phyloP scores from a whole-genome alignment of 2,329 filamentous ascomycete genomes.

The Tolypocladium paradoxum region DNA sequence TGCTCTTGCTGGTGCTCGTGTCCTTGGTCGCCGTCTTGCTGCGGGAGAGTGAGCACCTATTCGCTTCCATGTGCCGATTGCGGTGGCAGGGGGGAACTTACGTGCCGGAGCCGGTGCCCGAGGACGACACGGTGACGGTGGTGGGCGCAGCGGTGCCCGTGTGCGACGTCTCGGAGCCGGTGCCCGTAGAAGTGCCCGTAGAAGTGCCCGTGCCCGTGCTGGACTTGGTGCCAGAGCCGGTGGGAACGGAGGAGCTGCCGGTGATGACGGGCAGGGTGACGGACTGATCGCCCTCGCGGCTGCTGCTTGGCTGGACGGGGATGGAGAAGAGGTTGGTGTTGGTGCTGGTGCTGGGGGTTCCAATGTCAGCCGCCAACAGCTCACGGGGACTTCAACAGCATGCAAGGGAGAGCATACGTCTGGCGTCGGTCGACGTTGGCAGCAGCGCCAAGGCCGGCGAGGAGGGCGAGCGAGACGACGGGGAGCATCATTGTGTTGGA shows the following conservation, averaged over 20 bases:
- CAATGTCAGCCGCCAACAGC: not conserved
- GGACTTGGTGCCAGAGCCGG: not conserved
- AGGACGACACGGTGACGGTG: not conserved
- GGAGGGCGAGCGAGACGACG: conserved; percentile 3
- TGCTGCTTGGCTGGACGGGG: conserved; percentile 2
- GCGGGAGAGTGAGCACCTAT: not conserved
- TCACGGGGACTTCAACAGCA: not conserved
- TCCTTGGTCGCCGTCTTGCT: not conserved
- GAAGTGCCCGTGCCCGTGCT: not conserved
- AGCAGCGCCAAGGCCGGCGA: conserved; percentile 3
- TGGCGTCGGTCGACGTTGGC: conserved; percentile 1
- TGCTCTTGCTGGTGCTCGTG: not conserved
- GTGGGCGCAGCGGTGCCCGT: not conserved
- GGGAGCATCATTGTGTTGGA: conserved; percentile 1
- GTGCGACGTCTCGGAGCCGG: not conserved
- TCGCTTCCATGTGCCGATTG: not conserved
- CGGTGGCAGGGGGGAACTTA: not conserved
- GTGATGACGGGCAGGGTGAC: not conserved
- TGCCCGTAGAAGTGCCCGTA: too few relatives aligned
- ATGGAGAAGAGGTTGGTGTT: conserved; percentile 4
- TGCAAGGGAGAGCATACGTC: not conserved
- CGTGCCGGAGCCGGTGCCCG: not conserved
- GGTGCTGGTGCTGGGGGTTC: not conserved
- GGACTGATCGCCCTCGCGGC: not conserved
- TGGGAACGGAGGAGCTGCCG: not conserved